phyloP scores from a whole-genome alignment of 805 yeast genomes.

The Starmerella bombicola region DNA sequence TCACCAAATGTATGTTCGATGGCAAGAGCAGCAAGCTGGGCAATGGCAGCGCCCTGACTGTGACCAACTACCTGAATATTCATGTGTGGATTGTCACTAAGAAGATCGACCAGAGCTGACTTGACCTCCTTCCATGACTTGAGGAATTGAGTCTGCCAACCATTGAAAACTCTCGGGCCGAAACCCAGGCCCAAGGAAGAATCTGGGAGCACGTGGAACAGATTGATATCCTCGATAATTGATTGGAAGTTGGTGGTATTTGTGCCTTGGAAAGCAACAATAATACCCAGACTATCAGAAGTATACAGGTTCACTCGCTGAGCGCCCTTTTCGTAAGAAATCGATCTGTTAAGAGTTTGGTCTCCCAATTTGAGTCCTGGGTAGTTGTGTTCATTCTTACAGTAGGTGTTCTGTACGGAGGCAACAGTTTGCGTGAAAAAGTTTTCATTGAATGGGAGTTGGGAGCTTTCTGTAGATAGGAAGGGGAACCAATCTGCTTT shows the following conservation, averaged over 20 bases:
- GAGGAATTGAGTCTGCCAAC: background rate
- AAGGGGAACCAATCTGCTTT: background rate
- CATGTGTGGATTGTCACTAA: background rate
- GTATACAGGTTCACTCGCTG: background rate
- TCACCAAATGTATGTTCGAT: background rate
- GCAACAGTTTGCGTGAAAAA: background rate
- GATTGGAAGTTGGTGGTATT: background rate
- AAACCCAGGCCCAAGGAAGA: background rate
- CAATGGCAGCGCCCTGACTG: constrained; percentile 1
- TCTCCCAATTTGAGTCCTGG: background rate
- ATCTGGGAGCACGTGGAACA: background rate
- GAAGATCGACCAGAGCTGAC: background rate
- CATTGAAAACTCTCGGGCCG: background rate
- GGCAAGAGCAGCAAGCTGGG: background rate
- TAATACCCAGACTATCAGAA: background rate
- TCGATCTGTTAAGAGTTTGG: background rate
- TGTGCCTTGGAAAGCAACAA: background rate
- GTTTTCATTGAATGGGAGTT: background rate
- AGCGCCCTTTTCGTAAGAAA: background rate
- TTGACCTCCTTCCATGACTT: background rate
- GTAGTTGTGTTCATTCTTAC: background rate
- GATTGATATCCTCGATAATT: background rate
- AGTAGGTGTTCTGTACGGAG: background rate
- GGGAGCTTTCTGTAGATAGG: background rate
- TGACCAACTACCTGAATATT: background rate